Evolutionary conservation across 768 basidiomycete species (phyloP).

Genomic region (Symmetrospora coprosmae): DNA sequence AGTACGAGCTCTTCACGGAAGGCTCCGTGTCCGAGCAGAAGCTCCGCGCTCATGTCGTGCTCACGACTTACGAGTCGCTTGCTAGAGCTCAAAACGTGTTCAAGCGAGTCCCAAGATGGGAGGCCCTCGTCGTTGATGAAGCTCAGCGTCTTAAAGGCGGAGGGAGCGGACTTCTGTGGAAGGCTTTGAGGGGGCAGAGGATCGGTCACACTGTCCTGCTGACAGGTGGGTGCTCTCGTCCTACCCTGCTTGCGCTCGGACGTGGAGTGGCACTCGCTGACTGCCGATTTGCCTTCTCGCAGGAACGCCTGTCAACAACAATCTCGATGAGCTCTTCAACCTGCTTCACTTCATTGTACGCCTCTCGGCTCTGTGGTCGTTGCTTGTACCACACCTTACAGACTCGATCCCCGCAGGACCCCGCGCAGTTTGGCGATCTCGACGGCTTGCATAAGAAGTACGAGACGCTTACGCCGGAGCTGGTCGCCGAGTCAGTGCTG

Average conservation of each 20-base stretch:
- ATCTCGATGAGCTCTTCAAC: constrained; percentile 89
- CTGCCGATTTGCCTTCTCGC: constrained; percentile 56
- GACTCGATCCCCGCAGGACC: constrained; percentile 40
- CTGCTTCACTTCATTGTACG: constrained; percentile 74
- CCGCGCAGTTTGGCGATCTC: constrained; percentile 59
- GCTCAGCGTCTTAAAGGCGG: constrained; percentile 57
- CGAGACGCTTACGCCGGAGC: constrained; percentile 61
- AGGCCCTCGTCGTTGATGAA: constrained; percentile 83
- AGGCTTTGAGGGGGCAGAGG: constrained; percentile 12
- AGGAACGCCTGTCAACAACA: constrained; percentile 85
- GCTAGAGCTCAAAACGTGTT: constrained; percentile 57
- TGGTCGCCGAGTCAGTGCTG: constrained; percentile 46
- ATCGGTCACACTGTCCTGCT: constrained; percentile 25
- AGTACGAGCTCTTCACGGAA: constrained; percentile 21
- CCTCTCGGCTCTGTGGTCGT: no score
- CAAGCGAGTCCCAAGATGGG: constrained; percentile 75
- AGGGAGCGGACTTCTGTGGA: constrained; percentile 36
- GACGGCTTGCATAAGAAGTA: constrained; percentile 59
- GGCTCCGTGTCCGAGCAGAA: constrained; percentile 4
- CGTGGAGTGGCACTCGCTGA: constrained; percentile 66
- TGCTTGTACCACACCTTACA: background rate
- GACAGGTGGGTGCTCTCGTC: constrained; percentile 70
- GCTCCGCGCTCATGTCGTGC: constrained; percentile 59
- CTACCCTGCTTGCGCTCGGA: constrained; percentile 69
- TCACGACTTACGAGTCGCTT: constrained; percentile 77